phyloP scores from a whole-genome alignment of 1,284 basidiomycete species.

The Leccinum pachyderme region DNA sequence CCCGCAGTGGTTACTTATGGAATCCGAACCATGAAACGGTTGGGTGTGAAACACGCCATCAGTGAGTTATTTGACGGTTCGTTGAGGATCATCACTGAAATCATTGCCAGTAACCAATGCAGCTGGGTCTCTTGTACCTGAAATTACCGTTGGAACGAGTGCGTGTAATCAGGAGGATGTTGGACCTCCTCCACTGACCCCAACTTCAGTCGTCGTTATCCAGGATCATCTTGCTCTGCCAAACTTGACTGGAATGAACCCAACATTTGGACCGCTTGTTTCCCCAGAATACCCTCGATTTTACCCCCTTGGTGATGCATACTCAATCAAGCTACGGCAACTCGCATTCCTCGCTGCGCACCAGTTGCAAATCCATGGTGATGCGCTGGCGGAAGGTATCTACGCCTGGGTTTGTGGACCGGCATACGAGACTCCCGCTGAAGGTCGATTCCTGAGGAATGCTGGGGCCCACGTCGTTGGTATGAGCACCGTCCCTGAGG shows the following conservation, averaged over 20 bases:
- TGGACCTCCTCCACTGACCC: conserved; percentile 11
- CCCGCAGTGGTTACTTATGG: conserved; percentile 72
- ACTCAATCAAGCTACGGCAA: conserved; percentile 66
- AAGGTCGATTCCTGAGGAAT: conserved; percentile 70
- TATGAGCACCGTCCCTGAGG: conserved; percentile 90
- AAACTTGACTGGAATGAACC: conserved; percentile 74
- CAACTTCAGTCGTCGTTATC: conserved; percentile 65
- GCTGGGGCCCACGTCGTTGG: conserved; percentile 82
- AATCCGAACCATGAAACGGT: conserved; percentile 69
- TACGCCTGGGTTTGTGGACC: conserved; percentile 88
- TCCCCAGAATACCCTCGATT: conserved; percentile 64
- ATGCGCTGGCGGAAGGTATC: conserved; percentile 67
- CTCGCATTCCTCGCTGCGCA: conserved; percentile 69
- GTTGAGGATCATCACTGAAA: conserved; percentile 1
- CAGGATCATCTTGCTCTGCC: conserved; percentile 83
- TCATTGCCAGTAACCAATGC: conserved; percentile 74
- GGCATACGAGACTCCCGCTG: conserved; percentile 81
- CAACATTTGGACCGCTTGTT: conserved; percentile 67
- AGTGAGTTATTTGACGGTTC: conserved; percentile 43
- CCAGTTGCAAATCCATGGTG: conserved; percentile 43
- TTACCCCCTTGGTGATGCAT: conserved; percentile 76
- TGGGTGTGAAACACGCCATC: conserved; percentile 74
- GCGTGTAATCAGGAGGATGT: conserved; percentile 28
- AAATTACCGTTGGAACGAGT: conserved; percentile 80
- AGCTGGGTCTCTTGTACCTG: conserved; percentile 72